A percentile compares a stretch with the other conserved stretches of the same genome.
phyloP scores from a whole-genome alignment of 176 grass and related monocot genomes.

The Cymbopogon citratus region DNA sequence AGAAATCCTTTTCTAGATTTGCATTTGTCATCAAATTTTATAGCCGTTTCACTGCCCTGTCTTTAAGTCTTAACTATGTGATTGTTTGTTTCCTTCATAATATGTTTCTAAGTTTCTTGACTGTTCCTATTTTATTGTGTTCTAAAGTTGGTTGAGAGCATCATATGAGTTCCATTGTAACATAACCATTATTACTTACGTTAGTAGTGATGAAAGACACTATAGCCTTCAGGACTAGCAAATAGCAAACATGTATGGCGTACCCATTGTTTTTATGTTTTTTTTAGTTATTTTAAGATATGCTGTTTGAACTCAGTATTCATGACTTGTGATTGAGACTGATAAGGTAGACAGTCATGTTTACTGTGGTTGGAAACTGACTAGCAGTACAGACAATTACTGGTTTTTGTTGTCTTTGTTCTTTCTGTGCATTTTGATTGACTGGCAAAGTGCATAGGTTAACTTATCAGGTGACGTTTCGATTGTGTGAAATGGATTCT shows the following conservation, averaged over 20 bases:
- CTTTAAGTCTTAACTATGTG: neutral
- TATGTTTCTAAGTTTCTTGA: neutral
- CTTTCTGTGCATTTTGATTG: neutral
- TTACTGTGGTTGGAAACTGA: neutral
- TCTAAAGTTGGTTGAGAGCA: neutral
- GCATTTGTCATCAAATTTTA: neutral
- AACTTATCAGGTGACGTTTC: neutral
- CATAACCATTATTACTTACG: neutral
- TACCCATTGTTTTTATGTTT: neutral
- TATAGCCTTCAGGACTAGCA: neutral
- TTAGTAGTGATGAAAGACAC: neutral
- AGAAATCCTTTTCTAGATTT: neutral
- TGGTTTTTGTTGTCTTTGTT: neutral
- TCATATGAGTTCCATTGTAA: neutral
- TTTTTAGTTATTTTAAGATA: neutral
- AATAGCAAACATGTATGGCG: neutral
- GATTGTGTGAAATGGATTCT: neutral
- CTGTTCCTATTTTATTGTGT: neutral
- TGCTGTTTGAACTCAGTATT: neutral
- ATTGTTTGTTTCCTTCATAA: neutral
- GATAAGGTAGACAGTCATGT: neutral
- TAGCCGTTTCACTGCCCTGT: neutral
- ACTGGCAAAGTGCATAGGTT: neutral
- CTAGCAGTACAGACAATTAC: neutral
- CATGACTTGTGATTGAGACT: neutral